phyloP scores from a whole-genome alignment of 2,329 filamentous ascomycete species.

The Pseudovirgaria hyperparasitica region DNA sequence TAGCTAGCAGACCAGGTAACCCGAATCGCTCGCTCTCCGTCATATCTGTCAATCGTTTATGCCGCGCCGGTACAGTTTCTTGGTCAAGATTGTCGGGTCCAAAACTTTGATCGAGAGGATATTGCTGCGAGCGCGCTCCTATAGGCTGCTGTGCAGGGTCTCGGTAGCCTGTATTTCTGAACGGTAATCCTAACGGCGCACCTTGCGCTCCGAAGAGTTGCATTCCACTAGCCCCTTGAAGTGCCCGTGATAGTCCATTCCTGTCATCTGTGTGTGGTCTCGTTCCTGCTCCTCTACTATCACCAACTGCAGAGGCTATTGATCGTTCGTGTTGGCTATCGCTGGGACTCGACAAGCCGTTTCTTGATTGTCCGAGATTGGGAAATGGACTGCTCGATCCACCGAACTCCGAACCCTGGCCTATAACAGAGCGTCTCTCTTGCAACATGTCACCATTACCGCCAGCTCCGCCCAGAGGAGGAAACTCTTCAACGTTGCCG shows the following conservation, averaged over 20 bases:
- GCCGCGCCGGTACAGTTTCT: too few species aligned
- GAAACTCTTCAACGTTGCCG: slow-evolving; percentile 47
- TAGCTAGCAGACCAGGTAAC: slow-evolving; percentile 44
- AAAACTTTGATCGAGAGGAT: slow-evolving; percentile 19
- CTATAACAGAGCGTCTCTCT: slow-evolving; percentile 36
- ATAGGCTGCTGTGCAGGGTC: slow-evolving; percentile 10
- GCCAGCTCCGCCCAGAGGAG: slow-evolving; percentile 42
- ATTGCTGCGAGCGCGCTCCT: slow-evolving; percentile 16
- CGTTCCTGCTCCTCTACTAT: too few species aligned
- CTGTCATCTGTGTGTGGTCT: background rate
- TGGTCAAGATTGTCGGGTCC: slow-evolving; percentile 20
- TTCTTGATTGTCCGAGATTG: slow-evolving; percentile 29
- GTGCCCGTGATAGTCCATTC: background rate
- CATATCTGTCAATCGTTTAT: slow-evolving; percentile 42
- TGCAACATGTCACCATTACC: slow-evolving; percentile 38
- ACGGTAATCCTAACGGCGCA: background rate
- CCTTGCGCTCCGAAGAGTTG: too few species aligned
- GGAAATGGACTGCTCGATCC: slow-evolving; percentile 26
- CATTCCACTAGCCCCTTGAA: too few species aligned
- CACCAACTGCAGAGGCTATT: slow-evolving; percentile 17
- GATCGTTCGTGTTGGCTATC: slow-evolving; percentile 22
- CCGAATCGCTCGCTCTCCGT: slow-evolving; percentile 47
- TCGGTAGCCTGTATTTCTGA: slow-evolving; percentile 7
- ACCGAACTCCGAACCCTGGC: slow-evolving; percentile 36
- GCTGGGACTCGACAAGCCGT: slow-evolving; percentile 26